A percentile compares a stretch with the other conserved stretches of the same genome.
Evolutionary conservation across 2,329 filamentous ascomycete species (phyloP).

Genomic region (Exophiala lecanii-corni): DNA sequence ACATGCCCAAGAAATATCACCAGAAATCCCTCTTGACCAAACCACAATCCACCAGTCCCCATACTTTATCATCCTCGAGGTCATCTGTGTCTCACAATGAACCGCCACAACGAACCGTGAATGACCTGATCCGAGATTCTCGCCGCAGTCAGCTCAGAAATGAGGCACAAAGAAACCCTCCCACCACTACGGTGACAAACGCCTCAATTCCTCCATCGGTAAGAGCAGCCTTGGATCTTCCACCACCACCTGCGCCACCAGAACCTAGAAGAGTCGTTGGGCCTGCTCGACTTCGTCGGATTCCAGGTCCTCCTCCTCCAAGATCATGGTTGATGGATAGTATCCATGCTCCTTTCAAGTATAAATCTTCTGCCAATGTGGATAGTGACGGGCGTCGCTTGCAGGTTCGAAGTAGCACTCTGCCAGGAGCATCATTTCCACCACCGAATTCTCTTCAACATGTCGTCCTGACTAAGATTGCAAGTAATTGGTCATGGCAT

Average conservation of each 20-base stretch:
- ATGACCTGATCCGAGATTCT: conserved; percentile 45
- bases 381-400: conserved; percentile 11
- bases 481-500: conserved; percentile 53
- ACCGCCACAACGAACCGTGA: conserved; percentile 37
- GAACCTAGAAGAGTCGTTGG: conserved; percentile 35
- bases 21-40: conserved; percentile 36
- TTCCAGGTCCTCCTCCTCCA: conserved; percentile 43
- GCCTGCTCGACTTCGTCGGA: conserved; percentile 35
- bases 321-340: conserved; percentile 40
- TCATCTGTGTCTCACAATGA: conserved; percentile 23
- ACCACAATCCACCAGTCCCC: conserved; percentile 38
- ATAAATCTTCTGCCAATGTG: conserved; percentile 1
- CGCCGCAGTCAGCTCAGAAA: conserved; percentile 38
- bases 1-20: conserved; percentile 46
- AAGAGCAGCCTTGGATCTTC: conserved; percentile 41
- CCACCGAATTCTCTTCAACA: conserved; percentile 44
- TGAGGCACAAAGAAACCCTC: conserved; percentile 13
- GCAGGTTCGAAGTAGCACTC: conserved; percentile 23
- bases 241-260: conserved; percentile 37
- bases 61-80: conserved; percentile 33
- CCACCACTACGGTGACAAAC: conserved; percentile 26
- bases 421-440: conserved; percentile 40
- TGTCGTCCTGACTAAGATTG: conserved; percentile 49
- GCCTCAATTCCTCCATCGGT: conserved; percentile 44
- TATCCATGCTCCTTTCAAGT: conserved; percentile 17